These are phyloP conservation scores for Fusarium haematococcum DNA, from an alignment of 2,329 filamentous ascomycete genomes.

Conservation along the genomic window DNA sequence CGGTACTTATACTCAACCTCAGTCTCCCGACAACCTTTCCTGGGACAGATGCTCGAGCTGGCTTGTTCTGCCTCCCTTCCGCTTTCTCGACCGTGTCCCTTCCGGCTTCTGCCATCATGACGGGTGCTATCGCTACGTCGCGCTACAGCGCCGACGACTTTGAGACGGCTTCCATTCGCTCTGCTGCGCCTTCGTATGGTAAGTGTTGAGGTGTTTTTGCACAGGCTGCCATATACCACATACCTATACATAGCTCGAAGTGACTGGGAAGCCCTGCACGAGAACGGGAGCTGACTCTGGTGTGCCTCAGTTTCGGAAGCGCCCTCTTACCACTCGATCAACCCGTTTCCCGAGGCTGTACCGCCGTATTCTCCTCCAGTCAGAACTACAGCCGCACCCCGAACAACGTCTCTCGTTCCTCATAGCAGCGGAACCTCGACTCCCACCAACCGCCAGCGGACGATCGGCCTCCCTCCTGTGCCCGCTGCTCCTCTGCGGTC, in stretches of 20 bases:
- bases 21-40: slow-evolving; percentile 21
- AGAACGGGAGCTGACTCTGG: slow-evolving; percentile 35
- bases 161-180: slow-evolving; percentile 75
- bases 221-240: neutral
- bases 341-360: slow-evolving; percentile 59
- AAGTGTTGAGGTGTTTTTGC: slow-evolving; percentile 46
- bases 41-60: slow-evolving; percentile 41
- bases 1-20: slow-evolving; percentile 26
- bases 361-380: slow-evolving; percentile 62
- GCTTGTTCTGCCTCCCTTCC: slow-evolving; percentile 35
- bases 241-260: slow-evolving; percentile 17
- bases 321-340: slow-evolving; percentile 72
- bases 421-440: slow-evolving; percentile 41
- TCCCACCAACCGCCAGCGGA: slow-evolving; percentile 46
- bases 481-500: slow-evolving; percentile 54
- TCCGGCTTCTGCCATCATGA: slow-evolving; percentile 45
- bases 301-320: slow-evolving; percentile 67
- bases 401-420: slow-evolving; percentile 35
- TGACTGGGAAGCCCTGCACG: slow-evolving; percentile 21
- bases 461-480: slow-evolving; percentile 64
- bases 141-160: slow-evolving; percentile 66
- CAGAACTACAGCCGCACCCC: slow-evolving; percentile 24
- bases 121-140: slow-evolving; percentile 46
- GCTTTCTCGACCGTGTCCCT: slow-evolving; percentile 28
- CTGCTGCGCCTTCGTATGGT: slow-evolving; percentile 76